phyloP scores from a whole-genome alignment of 345 rosid genomes.

The Trapa bicornis region DNA sequence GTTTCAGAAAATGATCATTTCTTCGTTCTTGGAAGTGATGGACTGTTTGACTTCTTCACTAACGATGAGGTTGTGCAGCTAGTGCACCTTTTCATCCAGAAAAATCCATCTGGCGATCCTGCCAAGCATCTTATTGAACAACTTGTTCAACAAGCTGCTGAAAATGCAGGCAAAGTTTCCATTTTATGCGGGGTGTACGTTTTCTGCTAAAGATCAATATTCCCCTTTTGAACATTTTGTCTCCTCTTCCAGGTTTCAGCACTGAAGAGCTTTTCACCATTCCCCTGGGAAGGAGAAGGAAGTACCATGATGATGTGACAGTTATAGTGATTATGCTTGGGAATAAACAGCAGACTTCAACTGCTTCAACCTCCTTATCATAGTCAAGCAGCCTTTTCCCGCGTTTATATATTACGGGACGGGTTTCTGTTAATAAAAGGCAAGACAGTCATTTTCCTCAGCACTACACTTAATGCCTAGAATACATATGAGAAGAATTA shows the following conservation, averaged over 20 bases:
- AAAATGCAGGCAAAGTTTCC: slow-evolving; percentile 10
- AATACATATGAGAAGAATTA: background rate
- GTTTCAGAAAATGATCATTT: slow-evolving; percentile 13
- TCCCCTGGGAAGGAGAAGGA: slow-evolving; percentile 13
- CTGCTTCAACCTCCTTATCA: slow-evolving; percentile 14
- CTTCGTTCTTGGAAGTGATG: slow-evolving; percentile 16
- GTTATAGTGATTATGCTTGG: slow-evolving; percentile 17
- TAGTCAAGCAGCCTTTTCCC: background rate
- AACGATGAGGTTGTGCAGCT: slow-evolving; percentile 12
- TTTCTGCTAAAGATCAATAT: background rate
- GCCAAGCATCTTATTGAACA: slow-evolving; percentile 13
- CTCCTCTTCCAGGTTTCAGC: slow-evolving; percentile 11
- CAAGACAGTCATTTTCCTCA: background rate
- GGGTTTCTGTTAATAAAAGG: background rate
- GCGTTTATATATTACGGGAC: background rate
- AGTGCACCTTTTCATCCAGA: slow-evolving; percentile 12
- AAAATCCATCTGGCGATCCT: slow-evolving; percentile 15
- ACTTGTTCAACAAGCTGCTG: slow-evolving; percentile 15
- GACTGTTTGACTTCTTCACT: slow-evolving; percentile 17
- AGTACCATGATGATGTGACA: slow-evolving; percentile 18
- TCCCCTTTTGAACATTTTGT: background rate
- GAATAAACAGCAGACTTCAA: slow-evolving; percentile 12
- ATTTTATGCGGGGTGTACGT: no score
- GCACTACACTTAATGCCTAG: background rate
- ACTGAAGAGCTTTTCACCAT: slow-evolving; percentile 13